Conservation (phyloP, 2,329 filamentous ascomycete genomes). For the Aureobasidium sp. region DNA sequence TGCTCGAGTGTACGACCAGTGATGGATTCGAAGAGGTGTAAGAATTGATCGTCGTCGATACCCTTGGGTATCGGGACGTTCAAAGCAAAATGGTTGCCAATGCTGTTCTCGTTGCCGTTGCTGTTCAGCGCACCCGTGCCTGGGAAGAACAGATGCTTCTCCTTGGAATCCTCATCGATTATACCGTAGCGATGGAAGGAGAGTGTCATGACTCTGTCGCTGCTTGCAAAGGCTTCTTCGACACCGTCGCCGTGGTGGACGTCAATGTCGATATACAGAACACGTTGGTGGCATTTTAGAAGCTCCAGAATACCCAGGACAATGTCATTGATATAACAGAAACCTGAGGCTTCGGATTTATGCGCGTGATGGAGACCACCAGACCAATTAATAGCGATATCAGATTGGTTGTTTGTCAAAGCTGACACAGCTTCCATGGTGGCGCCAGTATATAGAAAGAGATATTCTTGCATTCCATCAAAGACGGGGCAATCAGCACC, state of each 20-base stretch:
- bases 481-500: slow-evolving; percentile 95
- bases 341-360: slow-evolving; percentile 85
- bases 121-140: slow-evolving; percentile 62
- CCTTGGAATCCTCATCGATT: slow-evolving; percentile 50
- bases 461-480: slow-evolving; percentile 91
- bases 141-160: slow-evolving; percentile 51
- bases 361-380: slow-evolving; percentile 96
- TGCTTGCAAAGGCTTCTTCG: slow-evolving; percentile 84
- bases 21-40: slow-evolving; percentile 73
- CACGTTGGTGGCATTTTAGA: slow-evolving; percentile 70
- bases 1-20: slow-evolving; percentile 70
- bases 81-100: slow-evolving; percentile 62
- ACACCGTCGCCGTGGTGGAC: slow-evolving; percentile 89
- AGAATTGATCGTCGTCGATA: slow-evolving; percentile 70
- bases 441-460: slow-evolving; percentile 84
- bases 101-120: slow-evolving; percentile 66
- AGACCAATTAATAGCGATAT: slow-evolving; percentile 97
- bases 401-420: slow-evolving; percentile 75
- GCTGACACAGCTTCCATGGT: slow-evolving; percentile 88
- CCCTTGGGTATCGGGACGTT: slow-evolving; percentile 64
- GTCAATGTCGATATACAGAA: slow-evolving; percentile 92
- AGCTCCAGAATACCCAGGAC: slow-evolving; percentile 88
- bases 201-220: slow-evolving; percentile 83
- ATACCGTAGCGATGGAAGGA: slow-evolving; percentile 92
- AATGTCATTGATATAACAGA: slow-evolving; percentile 99